Conservation (phyloP, 2,329 filamentous ascomycete genomes). For the Lasiodiplodia hormozganensis region DNA sequence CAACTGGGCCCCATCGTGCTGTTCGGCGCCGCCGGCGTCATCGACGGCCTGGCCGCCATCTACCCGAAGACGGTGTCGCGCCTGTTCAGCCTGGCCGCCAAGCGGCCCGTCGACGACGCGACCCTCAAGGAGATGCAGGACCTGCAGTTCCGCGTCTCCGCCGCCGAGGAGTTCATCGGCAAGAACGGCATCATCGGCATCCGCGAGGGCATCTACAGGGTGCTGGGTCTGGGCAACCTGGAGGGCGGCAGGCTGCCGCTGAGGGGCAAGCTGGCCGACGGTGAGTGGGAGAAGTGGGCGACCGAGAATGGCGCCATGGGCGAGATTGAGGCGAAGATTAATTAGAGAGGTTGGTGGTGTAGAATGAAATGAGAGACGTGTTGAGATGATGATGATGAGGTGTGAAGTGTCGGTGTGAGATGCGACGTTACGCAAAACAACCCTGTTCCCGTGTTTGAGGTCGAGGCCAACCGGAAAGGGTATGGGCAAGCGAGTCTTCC, state of each 20-base stretch:
- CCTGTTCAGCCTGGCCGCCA: constrained; percentile 57
- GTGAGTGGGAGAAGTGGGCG: constrained; percentile 29
- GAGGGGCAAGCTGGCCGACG: constrained; percentile 59
- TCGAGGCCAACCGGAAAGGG: background rate
- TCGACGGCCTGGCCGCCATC: constrained; percentile 67
- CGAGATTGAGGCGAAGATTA: constrained; percentile 19
- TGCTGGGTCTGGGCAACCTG: constrained; percentile 61
- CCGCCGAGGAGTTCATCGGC: constrained; percentile 65
- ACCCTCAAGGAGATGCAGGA: constrained; percentile 55
- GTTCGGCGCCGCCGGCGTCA: constrained; percentile 66
- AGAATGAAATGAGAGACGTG: background rate
- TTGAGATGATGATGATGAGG: background rate
- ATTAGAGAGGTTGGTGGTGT: background rate
- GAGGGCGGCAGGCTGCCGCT: constrained; percentile 66
- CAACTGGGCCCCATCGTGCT: constrained; percentile 65
- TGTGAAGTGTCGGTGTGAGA: background rate
- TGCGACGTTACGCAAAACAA: background rate
- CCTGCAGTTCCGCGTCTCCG: constrained; percentile 64
- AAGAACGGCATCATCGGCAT: constrained; percentile 64
- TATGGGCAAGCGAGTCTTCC: background rate
- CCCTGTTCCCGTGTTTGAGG: background rate
- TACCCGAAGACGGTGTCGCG: constrained; percentile 65
- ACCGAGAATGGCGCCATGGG: constrained; percentile 11
- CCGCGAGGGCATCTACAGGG: constrained; percentile 63
- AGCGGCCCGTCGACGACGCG: constrained; percentile 32